Base-by-base conservation (phyloP, 129 eudicot genomes). In the Lactuca sativa region DNA sequence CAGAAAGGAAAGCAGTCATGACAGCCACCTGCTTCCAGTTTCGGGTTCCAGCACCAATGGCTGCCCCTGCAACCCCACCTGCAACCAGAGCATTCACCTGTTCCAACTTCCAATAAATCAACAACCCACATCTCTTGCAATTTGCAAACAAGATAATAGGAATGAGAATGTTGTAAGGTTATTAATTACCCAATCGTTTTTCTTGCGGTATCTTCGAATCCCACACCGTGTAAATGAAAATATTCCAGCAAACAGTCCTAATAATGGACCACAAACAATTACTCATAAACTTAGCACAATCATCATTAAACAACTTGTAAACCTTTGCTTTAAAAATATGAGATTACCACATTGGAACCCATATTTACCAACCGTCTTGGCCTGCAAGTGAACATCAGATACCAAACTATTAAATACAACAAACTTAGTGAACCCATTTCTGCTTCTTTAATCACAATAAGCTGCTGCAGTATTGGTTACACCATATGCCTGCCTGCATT, bases 21-120 rank as follows among this genome's bases (percentile, higher is more conserved):
- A 76, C 85, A 59, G 86, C 89, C 51, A 92, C 87, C 77, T 90
- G 95, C 73, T 85, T 86, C 92, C 92, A 82, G 70, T 86, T 87
- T 21, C 92, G 86, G 56, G 88, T 81, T 36, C 95, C 89, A 48
- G 84, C 88, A 75, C 92, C 92, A 69, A 85, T 60, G 67, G 85
- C 92, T 3, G 92, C 92, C 33, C 98, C 98, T 4, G 89, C 96
- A 53, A 87, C 82, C 57, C 84, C 95, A 60, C 96, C 98, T 8
- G 95, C 96, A 34, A 86, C 68, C 38, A 87, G 79, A 31, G 90
- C 85, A 74, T 93, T 93, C 53, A 86, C 83, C 97, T 93, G 78
- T 69, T 78, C 11, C 7, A 38, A 73, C 59, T 18, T 41, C 37
- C 49, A 37, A 56, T 18, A 14, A 1, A 54, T 57, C n/a, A 16